phyloP scores from a whole-genome alignment of 306 rosid genomes.

The Cicer pinnatifidum region DNA sequence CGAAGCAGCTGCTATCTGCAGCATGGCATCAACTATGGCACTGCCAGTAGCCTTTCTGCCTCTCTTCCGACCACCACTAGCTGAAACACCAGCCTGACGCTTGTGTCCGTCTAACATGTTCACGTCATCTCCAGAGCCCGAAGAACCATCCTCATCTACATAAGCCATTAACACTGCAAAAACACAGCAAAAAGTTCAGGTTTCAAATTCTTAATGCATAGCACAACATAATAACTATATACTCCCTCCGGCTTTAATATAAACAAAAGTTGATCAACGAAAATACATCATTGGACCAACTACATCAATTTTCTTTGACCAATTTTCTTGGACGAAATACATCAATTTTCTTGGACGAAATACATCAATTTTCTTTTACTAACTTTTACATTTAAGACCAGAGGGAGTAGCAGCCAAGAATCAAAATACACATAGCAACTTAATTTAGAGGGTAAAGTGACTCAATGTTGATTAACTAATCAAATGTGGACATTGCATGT shows the following conservation, averaged over 20 bases:
- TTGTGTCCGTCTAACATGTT: conserved; percentile 72
- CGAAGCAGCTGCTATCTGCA: conserved; percentile 84
- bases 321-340: too few relatives aligned
- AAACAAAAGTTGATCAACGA: too few relatives aligned
- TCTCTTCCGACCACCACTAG: conserved; percentile 69
- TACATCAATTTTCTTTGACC: too few relatives aligned
- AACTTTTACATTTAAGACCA: too few relatives aligned
- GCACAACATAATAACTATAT: conserved; percentile 1
- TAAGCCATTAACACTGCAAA: conserved; percentile 54
- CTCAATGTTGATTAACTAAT: too few relatives aligned
- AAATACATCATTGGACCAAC: too few relatives aligned
- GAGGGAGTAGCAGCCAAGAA: neutral
- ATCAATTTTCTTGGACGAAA: too few relatives aligned
- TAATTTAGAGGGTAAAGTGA: too few relatives aligned
- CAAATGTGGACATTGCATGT: too few relatives aligned
- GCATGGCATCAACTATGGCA: conserved; percentile 91
- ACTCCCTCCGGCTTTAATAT: too few relatives aligned
- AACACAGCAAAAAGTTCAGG: conserved; percentile 45
- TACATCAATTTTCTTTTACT: too few relatives aligned
- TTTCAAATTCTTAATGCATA: conserved; percentile 31
- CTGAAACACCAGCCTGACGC: conserved; percentile 65
- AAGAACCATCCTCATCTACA: conserved; percentile 79
- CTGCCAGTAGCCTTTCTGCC: conserved; percentile 83
- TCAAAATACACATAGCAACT: neutral
- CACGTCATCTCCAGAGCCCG: conserved; percentile 78